phyloP scores from a whole-genome alignment of 1,284 basidiomycete species.

The Melanopsichium pennsylvanicum region DNA sequence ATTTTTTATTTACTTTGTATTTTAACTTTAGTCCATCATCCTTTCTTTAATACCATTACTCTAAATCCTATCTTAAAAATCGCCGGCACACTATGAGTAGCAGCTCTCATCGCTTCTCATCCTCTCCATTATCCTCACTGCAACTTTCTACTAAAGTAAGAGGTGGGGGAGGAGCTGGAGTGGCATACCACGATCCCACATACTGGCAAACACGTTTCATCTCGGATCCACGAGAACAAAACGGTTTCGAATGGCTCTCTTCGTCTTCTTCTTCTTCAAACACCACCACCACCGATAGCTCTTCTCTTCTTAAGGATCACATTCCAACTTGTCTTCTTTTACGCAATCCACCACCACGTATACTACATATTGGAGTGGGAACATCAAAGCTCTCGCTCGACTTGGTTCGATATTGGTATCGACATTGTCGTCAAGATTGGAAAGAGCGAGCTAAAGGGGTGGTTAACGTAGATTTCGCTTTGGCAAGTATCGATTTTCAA shows the following conservation, averaged over 20 bases:
- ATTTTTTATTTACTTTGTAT: too few species aligned
- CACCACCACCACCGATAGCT: conserved; percentile 6
- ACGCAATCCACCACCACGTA: neutral
- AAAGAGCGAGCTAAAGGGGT: conserved; percentile 6
- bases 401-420: neutral
- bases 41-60: too few species aligned
- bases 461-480: conserved; percentile 35
- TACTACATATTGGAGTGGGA: conserved; percentile 44
- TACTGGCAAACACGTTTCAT: conserved; percentile 47
- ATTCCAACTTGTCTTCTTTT: neutral
- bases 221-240: conserved; percentile 61
- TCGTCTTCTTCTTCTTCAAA: neutral
- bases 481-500: conserved; percentile 20
- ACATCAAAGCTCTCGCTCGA: conserved; percentile 26
- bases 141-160: too few species aligned
- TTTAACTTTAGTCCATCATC: too few species aligned
- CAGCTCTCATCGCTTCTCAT: too few species aligned
- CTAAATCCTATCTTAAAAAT: too few species aligned
- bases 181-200: conserved; percentile 51
- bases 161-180: too few species aligned
- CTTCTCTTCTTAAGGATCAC: too few species aligned
- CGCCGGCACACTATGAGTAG: too few species aligned
- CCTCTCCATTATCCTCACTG: too few species aligned
- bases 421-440: conserved; percentile 10
- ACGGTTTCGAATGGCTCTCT: conserved; percentile 41